Evolutionary conservation across 805 yeast genomes (phyloP).

Genomic region (Starmerella vaccinii): DNA sequence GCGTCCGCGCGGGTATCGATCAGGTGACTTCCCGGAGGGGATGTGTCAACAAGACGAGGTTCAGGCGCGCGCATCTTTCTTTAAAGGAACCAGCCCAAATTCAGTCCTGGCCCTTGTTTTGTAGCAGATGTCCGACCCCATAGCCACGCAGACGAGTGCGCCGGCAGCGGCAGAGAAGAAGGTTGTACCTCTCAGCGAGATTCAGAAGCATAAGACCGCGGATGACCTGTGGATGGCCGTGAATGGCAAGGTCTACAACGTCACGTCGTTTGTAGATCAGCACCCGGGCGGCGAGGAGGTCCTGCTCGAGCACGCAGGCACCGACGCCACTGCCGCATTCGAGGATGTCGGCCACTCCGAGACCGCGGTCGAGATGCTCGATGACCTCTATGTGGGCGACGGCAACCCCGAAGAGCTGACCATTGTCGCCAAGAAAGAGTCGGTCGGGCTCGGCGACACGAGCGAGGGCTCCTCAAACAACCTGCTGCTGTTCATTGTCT

Average conservation of each 20-base stretch:
- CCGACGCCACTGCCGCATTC: conserved; percentile 60
- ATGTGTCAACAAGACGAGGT: background rate
- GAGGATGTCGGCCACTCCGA: conserved; percentile 95
- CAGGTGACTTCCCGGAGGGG: conserved; percentile 6
- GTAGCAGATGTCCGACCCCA: background rate
- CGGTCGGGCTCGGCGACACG: conserved; percentile 21
- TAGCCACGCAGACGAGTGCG: conserved; percentile 5
- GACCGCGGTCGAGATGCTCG: conserved; percentile 75
- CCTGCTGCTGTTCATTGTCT: conserved; percentile 27
- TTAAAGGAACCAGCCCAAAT: background rate
- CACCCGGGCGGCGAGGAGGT: conserved; percentile 88
- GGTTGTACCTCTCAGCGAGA: conserved; percentile 35
- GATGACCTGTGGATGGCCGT: conserved; percentile 65
- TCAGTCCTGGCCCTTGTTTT: background rate
- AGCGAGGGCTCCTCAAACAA: conserved; percentile 22
- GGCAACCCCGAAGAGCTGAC: conserved; percentile 45
- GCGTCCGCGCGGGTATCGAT: background rate
- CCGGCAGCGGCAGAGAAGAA: conserved; percentile 18
- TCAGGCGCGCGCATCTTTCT: background rate
- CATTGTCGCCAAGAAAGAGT: conserved; percentile 17
- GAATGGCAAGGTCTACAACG: conserved; percentile 58
- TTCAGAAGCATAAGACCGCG: conserved; percentile 37
- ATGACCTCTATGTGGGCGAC: conserved; percentile 61
- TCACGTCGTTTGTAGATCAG: conserved; percentile 43
- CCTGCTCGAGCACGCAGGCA: conserved; percentile 66